Conservation (phyloP, 805 yeast species). For the Ogataea ganodermae region DNA sequence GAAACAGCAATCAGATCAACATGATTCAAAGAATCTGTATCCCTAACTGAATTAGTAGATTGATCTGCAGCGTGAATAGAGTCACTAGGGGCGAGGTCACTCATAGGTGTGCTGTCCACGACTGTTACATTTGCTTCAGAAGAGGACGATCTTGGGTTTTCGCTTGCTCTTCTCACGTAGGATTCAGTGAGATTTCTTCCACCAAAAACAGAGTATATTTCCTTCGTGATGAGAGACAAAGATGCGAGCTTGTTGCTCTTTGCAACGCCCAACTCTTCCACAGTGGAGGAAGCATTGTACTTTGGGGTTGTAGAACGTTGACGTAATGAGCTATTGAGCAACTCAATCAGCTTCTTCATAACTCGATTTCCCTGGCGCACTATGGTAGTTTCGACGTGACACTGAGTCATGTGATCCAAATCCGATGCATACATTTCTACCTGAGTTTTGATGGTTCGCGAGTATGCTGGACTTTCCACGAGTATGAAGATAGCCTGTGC, state of each 20-base stretch:
- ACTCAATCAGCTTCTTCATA: constrained; percentile 6
- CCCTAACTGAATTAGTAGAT: neutral
- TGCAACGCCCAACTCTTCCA: neutral
- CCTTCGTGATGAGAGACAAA: constrained; percentile 11
- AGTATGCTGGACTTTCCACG: constrained; percentile 20
- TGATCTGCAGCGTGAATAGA: neutral
- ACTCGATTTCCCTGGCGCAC: constrained; percentile 13
- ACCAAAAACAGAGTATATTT: constrained; percentile 19
- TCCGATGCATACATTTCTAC: constrained; percentile 7
- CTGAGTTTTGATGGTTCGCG: constrained; percentile 2
- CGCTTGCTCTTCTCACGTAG: constrained; percentile 13
- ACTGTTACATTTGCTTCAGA: neutral
- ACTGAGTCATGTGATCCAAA: constrained; percentile 10
- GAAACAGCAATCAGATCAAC: neutral
- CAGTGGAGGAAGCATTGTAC: neutral
- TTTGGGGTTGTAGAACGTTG: neutral
- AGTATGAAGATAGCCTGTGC: constrained; percentile 35
- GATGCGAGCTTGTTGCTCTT: neutral
- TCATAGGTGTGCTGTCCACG: no score
- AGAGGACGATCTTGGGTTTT: neutral
- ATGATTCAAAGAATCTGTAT: neutral
- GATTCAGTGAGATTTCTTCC: constrained; percentile 15
- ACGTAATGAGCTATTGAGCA: constrained; percentile 1
- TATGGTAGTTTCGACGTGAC: constrained; percentile 10
- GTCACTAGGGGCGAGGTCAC: neutral